A percentile compares a stretch with the other conserved stretches of the same genome.
phyloP scores from a whole-genome alignment of 2,329 filamentous ascomycete genomes.

The Pseudogymnoascus sp. region DNA sequence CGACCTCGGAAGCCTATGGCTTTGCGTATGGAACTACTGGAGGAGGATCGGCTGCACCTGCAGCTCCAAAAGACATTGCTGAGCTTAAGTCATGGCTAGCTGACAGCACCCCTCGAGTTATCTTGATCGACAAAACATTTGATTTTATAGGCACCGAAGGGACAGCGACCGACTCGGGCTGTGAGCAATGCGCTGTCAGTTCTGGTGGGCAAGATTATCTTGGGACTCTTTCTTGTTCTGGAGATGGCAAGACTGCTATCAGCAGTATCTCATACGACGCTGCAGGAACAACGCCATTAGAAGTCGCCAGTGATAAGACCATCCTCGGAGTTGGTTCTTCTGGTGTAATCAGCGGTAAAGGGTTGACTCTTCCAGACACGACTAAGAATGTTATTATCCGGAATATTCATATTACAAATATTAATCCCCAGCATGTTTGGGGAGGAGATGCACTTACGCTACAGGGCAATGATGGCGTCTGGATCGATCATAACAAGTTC shows the following conservation, averaged over 20 bases:
- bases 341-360: conserved; percentile 10
- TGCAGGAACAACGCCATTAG: conserved; percentile 20
- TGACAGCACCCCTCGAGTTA: too few relatives aligned
- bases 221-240: too few relatives aligned
- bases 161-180: too few relatives aligned
- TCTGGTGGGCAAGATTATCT: too few relatives aligned
- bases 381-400: conserved; percentile 23
- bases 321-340: conserved; percentile 14
- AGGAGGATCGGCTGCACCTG: background rate
- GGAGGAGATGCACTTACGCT: conserved; percentile 51
- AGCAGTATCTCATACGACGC: conserved; percentile 16
- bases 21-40: background rate
- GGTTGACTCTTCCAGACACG: conserved; percentile 15
- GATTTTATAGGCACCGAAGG: too few relatives aligned
- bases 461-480: conserved; percentile 35
- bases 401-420: conserved; percentile 46
- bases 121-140: too few relatives aligned
- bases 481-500: conserved; percentile 26
- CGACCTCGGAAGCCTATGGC: background rate
- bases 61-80: too few relatives aligned
- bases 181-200: too few relatives aligned
- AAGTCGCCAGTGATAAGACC: conserved; percentile 18
- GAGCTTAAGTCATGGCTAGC: too few relatives aligned
- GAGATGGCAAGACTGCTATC: too few relatives aligned
- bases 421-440: conserved; percentile 53